These are phyloP conservation scores for Leishmania aethiopica DNA, from an alignment of 208 protist species.

Conservation along the genomic window DNA sequence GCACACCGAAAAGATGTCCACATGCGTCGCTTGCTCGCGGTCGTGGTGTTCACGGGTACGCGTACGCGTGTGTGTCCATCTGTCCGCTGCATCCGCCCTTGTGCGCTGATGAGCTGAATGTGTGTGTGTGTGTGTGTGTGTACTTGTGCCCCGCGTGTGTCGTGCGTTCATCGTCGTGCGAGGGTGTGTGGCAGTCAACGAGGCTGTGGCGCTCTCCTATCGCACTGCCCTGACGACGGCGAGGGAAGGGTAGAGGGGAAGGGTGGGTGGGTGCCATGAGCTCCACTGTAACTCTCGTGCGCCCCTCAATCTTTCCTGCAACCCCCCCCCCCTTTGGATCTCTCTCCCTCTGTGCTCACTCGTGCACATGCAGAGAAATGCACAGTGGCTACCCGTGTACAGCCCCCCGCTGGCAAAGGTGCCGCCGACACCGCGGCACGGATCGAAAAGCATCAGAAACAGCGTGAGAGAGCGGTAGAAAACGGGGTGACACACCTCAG, in stretches of 20 bases:
- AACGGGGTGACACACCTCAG: background rate
- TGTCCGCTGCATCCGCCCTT: background rate
- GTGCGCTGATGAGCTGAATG: background rate
- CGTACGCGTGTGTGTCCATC: background rate
- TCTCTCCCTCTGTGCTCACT: background rate
- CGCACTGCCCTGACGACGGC: background rate
- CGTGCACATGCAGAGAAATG: background rate
- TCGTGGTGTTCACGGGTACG: background rate
- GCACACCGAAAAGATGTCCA: background rate
- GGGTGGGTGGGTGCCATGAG: background rate
- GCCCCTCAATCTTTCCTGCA: background rate
- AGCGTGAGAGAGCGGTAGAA: background rate
- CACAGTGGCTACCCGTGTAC: too few species aligned
- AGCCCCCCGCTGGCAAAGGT: background rate
- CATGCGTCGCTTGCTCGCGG: background rate
- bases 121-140: background rate
- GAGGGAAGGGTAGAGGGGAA: background rate
- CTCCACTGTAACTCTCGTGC: background rate
- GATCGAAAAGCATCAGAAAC: background rate
- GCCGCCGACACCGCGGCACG: background rate
- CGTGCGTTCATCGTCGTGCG: background rate
- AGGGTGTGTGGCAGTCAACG: background rate
- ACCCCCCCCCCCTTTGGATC: background rate
- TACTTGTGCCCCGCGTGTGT: background rate
- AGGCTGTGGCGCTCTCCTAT: background rate